phyloP scores from a whole-genome alignment of 371 early-diverging fungal species.

The Syncephalastrum contaminatum region DNA sequence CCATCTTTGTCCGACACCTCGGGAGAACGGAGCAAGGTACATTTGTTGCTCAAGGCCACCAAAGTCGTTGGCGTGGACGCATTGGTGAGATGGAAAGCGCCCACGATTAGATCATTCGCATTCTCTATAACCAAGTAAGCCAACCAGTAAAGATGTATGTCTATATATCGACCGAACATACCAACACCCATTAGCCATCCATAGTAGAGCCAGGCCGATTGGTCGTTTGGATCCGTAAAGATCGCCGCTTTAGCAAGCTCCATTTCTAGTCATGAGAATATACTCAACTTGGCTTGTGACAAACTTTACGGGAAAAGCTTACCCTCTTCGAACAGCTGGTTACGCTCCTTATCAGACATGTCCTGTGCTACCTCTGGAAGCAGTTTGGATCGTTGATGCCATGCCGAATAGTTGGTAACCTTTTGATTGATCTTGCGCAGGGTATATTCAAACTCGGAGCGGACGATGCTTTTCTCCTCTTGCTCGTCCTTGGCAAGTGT shows the following conservation, averaged over 20 bases:
- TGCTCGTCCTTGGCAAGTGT: conserved; percentile 16
- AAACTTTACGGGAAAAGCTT: conserved; percentile 15
- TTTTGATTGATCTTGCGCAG: conserved; percentile 81
- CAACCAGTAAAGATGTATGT: no score
- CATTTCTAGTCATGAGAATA: conserved; percentile 54
- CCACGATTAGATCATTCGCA: neutral
- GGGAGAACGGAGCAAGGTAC: no score
- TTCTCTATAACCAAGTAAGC: neutral
- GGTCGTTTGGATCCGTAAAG: conserved; percentile 96
- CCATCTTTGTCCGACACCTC: no score
- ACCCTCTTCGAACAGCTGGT: conserved; percentile 26
- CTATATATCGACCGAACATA: conserved; percentile 17
- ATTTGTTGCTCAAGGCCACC: no score
- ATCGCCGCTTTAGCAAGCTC: conserved; percentile 85
- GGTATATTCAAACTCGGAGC: conserved; percentile 82
- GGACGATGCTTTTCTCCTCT: conserved; percentile 23
- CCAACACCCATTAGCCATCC: conserved; percentile 82
- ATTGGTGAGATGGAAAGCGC: no score
- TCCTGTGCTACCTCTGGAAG: conserved; percentile 58
- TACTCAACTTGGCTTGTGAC: neutral
- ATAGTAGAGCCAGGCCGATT: conserved; percentile 94
- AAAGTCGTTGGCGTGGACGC: no score
- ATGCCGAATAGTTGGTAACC: conserved; percentile 96
- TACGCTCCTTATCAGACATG: conserved; percentile 26
- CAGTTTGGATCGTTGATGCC: conserved; percentile 91